Evolutionary conservation across 176 grass and related monocot species (phyloP).

Genomic region (Ensete ventricosum): DNA sequence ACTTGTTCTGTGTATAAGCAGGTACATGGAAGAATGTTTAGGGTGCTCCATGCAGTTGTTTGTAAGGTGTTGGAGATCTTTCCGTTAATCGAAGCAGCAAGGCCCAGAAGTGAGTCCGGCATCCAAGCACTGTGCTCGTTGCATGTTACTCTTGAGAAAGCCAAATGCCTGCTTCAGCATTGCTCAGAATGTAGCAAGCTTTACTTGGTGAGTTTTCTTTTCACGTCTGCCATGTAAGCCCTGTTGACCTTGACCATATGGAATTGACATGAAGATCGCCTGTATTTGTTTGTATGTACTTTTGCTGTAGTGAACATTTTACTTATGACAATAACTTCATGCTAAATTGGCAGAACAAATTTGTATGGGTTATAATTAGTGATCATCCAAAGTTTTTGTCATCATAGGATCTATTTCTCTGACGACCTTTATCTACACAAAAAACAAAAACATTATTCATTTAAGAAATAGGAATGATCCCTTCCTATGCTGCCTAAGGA

Average conservation of each 20-base stretch:
- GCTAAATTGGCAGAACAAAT: not conserved
- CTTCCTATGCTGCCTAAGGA: not conserved
- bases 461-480: not conserved
- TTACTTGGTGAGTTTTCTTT: conserved; percentile 28
- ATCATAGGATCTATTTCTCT: not conserved
- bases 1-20: not conserved
- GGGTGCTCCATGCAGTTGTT: conserved; percentile 2
- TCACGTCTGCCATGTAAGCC: not conserved
- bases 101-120: conserved; percentile 26
- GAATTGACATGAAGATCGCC: not conserved
- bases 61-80: conserved; percentile 21
- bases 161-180: conserved; percentile 27
- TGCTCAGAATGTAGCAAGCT: conserved; percentile 39
- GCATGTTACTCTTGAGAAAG: conserved; percentile 27
- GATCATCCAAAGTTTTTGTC: not conserved
- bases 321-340: not conserved
- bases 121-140: conserved; percentile 32
- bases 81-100: conserved; percentile 29
- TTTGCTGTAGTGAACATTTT: not conserved
- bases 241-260: not conserved
- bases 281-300: no score
- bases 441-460: not conserved
- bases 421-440: not conserved
- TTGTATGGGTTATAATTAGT: not conserved
- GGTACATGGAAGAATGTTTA: conserved; percentile 14